Evolutionary conservation across 1,139 yeast species (phyloP), one percentile per base, ranked within the genome.

Genomic region (Eremothecium coryli): DNA sequence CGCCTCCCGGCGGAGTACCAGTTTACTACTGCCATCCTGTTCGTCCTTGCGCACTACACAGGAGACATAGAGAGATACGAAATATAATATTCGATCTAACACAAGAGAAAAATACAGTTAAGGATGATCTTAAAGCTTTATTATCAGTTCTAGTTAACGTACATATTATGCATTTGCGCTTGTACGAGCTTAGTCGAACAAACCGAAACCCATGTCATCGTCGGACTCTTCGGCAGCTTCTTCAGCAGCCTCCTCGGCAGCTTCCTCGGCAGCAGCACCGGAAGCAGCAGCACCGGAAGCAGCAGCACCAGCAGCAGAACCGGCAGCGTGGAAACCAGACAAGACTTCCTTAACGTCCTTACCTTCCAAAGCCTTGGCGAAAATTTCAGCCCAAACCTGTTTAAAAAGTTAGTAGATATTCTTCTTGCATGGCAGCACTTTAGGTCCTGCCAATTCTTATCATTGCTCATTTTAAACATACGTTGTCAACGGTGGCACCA

Each of bases 351-450:
- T 88, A 66, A 90, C 71, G 77, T 88, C 77, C 75, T 84, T 82
- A 66, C 96, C 96, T 69, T 81, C 94, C 62, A 90, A 77, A 64
- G 97, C 97, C 75, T 84, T 82, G 61, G 97, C 93, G 73, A 72
- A 90, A 61, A 82, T 76, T 61, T 84, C 86, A 62, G 95, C 84
- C 96, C 97, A 88, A 72, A 84, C 74, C 70, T 68, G 50, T 46
- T 20, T 14, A 17, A 25, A 29, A 30, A 12, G 41, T 36, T 40
- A 28, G 38, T 37, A 26, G n/a, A 20, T 20, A n/a, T n/a, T n/a
- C n/a, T n/a, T n/a, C n/a, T n/a, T n/a, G n/a, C n/a, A n/a, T n/a
- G n/a, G 5, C 23, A 4, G 22, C 23, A 4, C 30, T 4, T 23
- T 3, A 4, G 22, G n/a, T 23, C 31, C 15, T 23, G 8, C 5